Evolutionary conservation across 768 basidiomycete genomes (phyloP), one percentile per base, ranked within the genome.

Genomic region (Coprinopsis cinerea): DNA sequence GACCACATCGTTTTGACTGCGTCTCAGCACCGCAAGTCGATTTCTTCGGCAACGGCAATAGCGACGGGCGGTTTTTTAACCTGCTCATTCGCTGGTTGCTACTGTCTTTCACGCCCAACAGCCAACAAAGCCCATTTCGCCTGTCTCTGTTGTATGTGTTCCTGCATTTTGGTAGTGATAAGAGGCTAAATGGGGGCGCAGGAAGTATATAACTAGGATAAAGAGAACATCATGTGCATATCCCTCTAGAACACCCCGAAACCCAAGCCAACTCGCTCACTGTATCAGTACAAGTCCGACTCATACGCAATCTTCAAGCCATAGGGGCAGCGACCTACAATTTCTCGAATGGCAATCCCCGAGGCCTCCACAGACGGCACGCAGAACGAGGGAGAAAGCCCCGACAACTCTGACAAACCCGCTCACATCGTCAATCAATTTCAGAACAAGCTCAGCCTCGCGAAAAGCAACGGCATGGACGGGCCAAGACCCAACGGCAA

Each of bases 391-490:
- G 71, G 73, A 51, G 82, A 84, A 54, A 70, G 74, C 44, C 67
- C 72, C 42, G 81, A 84, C 59, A 68, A 75, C 49, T 69, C 79
- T 59, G 82, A 84, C 64, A 81, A 78, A 68, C 79, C 80, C 23
- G 76, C 79, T 55, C 72, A 72, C 62, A 37, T 62, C 59, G 59
- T 64, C 20, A 60, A 53, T 48, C 60, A 62, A 47, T 46, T 65
- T 35, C 54, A 59, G 49, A 53, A 61, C 51, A 55, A 55, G 42
- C 44, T 57, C 52, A 59, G 53, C 42, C 43, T 55, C 46, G 54
- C 49, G 48, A 50, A 53, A 39, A 53, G 35, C 53, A 45, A 54
- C 44, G 47, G 36, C 53, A 51, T 42, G 43, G 30, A 57, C 54
- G 22, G 53, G 48, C 27, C 37, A 51, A 43, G 39, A 49, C 49